Evolutionary conservation across 2,329 filamentous ascomycete genomes (phyloP), one percentile per base, ranked within the genome.

Genomic region (Colletotrichum shisoi): DNA sequence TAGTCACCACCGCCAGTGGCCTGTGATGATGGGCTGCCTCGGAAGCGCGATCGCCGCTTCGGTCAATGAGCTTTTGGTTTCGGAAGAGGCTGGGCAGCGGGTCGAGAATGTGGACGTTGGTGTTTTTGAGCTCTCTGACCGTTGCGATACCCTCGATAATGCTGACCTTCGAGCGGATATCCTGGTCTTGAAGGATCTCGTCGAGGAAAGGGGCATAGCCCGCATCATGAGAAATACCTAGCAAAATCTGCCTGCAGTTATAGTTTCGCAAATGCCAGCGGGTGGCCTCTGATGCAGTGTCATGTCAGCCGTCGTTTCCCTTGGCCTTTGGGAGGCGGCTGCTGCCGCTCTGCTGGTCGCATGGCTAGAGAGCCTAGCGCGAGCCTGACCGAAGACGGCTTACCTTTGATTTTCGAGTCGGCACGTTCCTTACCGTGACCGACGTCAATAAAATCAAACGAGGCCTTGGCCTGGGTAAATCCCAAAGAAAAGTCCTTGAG

Each of bases 381-480:
- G 27, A 4, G n/a, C 13, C 12, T 31, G 44, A 57, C n/a, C 19
- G n/a, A 24, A 17, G n/a, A 15, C 15, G 34, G 6, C 45, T 56
- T 75, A 87, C 86, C 86, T 81, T 82, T 84, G 70, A 90, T 84
- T 74, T 89, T 89, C 53, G 81, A 82, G 72, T 87, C 85, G 8
- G 84, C 83, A 57, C 84, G 79, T 71, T 88, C 85, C 73, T 87
- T 87, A 51, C 83, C 83, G 70, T 82, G 77, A 40, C 87, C 87
- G 60, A 89, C 82, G 72, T 90, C 87, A 64, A 89, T 79, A 77
- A 89, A 89, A 74, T 89, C 86, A 77, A 89, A 88, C 12, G 82
- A 83, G 11, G 85, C 80, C 70, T 83, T 83, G 67, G 80, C 82
- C 74, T 87, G 85, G 56, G 83, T 87, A 77, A 89, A 90, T 44